Conservation (phyloP, 2,329 filamentous ascomycete genomes). For the Hypoxylon rubiginosum region DNA sequence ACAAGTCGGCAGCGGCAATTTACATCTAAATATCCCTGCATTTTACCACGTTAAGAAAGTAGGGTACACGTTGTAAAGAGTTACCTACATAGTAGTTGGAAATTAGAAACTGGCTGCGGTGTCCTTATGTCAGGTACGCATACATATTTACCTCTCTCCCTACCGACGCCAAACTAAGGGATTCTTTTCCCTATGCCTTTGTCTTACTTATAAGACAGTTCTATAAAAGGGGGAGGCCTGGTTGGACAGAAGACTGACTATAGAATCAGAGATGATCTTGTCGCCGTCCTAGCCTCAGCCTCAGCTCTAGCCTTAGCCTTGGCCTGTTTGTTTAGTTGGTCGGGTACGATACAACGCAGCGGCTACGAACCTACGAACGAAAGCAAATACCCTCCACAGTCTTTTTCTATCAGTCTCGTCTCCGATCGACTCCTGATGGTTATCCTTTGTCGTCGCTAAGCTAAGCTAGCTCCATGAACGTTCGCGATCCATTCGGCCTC, state of each 20-base stretch:
- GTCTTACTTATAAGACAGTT: constrained; percentile 2
- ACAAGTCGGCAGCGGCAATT: constrained; percentile 1
- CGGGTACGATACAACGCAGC: neutral
- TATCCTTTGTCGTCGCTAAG: constrained; percentile 35
- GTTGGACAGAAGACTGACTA: neutral
- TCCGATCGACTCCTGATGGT: constrained; percentile 24
- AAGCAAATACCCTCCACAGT: neutral
- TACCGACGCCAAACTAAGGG: neutral
- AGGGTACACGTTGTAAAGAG: constrained; percentile 5
- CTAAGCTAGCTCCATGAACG: constrained; percentile 53
- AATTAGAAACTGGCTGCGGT: neutral
- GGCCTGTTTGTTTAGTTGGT: neutral
- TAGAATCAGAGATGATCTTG: neutral
- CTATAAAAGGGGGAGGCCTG: neutral
- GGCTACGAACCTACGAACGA: constrained; percentile 1
- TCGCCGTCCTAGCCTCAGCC: neutral
- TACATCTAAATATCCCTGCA: neutral
- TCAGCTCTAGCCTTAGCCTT: no score
- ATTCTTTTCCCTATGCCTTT: neutral
- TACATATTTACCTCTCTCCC: neutral
- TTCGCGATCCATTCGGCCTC: constrained; percentile 62
- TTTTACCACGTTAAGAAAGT: neutral
- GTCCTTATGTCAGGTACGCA: neutral
- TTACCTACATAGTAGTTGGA: no score
- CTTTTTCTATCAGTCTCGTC: neutral